phyloP scores from a whole-genome alignment of 495 filamentous ascomycete genomes.

The Xanthoparmelia taractica region DNA sequence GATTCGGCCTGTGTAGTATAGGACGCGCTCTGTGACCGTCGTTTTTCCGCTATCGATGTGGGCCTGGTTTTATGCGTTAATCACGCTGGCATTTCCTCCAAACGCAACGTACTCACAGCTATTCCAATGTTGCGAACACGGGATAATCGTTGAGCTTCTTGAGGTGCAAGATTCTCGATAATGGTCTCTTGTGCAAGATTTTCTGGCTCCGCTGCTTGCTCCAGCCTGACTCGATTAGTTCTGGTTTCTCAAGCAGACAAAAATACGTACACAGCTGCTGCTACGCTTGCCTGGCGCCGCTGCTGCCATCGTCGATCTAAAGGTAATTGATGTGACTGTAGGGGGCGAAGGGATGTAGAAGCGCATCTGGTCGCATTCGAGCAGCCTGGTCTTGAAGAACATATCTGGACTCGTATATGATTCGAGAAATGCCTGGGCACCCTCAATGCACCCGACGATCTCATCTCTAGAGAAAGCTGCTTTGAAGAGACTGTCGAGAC shows the following conservation, averaged over 20 bases:
- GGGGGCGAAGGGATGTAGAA: constrained; percentile 20
- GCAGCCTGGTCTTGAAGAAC: constrained; percentile 17
- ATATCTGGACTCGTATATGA: not conserved
- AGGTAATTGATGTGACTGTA: constrained; percentile 11
- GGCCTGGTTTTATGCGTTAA: constrained; percentile 47
- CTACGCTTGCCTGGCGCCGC: constrained; percentile 32
- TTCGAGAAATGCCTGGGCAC: constrained; percentile 20
- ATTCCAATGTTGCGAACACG: constrained; percentile 95
- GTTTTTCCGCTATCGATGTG: constrained; percentile 99
- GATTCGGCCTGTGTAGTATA: constrained; percentile 97
- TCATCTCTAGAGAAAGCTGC: constrained; percentile 26
- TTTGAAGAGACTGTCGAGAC: not conserved
- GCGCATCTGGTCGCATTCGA: constrained; percentile 25
- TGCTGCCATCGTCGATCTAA: constrained; percentile 30
- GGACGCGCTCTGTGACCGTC: constrained; percentile 90
- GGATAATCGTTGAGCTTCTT: constrained; percentile 67
- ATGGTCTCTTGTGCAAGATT: constrained; percentile 57
- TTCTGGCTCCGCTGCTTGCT: constrained; percentile 56
- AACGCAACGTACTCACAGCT: constrained; percentile 53
- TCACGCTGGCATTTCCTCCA: not conserved
- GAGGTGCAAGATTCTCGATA: constrained; percentile 63
- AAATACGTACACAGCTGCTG: constrained; percentile 39
- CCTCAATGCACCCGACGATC: constrained; percentile 28
- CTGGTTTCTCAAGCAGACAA: not conserved
- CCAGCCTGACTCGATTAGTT: constrained; percentile 35